Percentiles rank a stretch among this genome's conserved stretches.
Conservation (phyloP, 305 asterid species). For the Rubia tinctorum region DNA sequence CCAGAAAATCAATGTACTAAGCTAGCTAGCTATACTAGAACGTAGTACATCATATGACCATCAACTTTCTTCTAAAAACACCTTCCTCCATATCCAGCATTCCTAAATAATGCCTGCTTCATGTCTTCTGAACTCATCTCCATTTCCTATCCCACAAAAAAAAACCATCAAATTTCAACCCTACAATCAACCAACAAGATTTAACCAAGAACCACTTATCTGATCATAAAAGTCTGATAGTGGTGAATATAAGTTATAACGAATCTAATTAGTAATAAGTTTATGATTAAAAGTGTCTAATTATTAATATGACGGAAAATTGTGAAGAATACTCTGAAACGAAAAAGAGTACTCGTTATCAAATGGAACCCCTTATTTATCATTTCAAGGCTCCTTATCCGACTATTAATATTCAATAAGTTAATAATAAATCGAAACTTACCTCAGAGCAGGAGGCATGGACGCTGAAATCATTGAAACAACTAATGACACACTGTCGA, state of each 20-base stretch:
- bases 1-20: conserved; percentile 10
- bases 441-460: conserved; percentile 77
- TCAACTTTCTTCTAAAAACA: conserved; percentile 24
- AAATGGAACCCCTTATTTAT: no score
- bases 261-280: no score
- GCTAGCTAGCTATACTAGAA: neutral
- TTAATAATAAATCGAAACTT: neutral
- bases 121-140: conserved; percentile 56
- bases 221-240: no score
- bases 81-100: conserved; percentile 70
- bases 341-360: neutral
- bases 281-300: neutral
- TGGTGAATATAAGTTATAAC: no score
- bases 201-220: no score
- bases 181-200: no score
- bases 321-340: neutral
- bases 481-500: conserved; percentile 66
- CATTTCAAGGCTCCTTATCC: no score
- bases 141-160: conserved; percentile 33
- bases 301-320: neutral
- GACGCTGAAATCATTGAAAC: conserved; percentile 57
- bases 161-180: no score
- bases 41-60: neutral
- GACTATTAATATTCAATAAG: neutral
- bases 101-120: conserved; percentile 58